A percentile compares a stretch with the other conserved stretches of the same genome.
These are phyloP conservation scores for Cutaneotrichosporon cyanovorans DNA, from an alignment of 1,284 basidiomycete species.

Conservation along the genomic window DNA sequence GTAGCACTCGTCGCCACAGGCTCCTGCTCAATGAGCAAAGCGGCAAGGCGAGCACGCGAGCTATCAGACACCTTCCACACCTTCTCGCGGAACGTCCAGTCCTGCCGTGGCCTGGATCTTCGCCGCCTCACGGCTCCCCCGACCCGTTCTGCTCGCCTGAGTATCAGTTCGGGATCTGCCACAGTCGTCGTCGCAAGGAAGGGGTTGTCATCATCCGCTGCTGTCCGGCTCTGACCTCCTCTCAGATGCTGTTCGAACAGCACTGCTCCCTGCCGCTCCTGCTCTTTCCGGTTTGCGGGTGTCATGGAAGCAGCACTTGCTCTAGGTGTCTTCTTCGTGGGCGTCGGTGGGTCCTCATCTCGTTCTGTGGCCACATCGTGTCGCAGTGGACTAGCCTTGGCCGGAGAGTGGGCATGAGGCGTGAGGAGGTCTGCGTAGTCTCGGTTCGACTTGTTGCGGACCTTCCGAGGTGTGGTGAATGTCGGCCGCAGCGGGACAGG, in stretches of 20 bases:
- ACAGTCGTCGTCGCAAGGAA: background rate
- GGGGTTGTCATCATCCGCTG: too few relatives aligned
- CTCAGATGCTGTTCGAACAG: slow-evolving; percentile 19
- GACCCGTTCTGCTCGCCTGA: background rate
- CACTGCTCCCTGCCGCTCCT: slow-evolving; percentile 16
- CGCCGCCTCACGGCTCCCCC: background rate
- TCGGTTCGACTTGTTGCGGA: slow-evolving; percentile 25
- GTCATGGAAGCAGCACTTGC: background rate
- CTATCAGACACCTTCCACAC: slow-evolving; percentile 3
- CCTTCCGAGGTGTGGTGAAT: slow-evolving; percentile 33
- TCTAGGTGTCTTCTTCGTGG: background rate
- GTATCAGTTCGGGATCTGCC: background rate
- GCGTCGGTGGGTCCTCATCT: background rate
- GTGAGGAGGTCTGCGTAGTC: slow-evolving; percentile 26
- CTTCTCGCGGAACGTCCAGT: slow-evolving; percentile 11
- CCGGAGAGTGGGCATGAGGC: slow-evolving; percentile 17
- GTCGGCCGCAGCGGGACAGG: slow-evolving; percentile 10
- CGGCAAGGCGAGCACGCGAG: too few relatives aligned
- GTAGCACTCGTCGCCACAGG: too few relatives aligned
- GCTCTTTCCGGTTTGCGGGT: background rate
- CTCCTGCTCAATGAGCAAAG: too few relatives aligned
- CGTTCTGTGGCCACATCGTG: slow-evolving; percentile 1
- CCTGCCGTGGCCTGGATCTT: background rate
- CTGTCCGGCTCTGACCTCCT: too few relatives aligned
- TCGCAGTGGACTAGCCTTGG: slow-evolving; percentile 15